Percentiles rank a stretch among this genome's conserved stretches.
phyloP scores from a whole-genome alignment of 495 filamentous ascomycete genomes.

The Aspergillus egyptiacus region DNA sequence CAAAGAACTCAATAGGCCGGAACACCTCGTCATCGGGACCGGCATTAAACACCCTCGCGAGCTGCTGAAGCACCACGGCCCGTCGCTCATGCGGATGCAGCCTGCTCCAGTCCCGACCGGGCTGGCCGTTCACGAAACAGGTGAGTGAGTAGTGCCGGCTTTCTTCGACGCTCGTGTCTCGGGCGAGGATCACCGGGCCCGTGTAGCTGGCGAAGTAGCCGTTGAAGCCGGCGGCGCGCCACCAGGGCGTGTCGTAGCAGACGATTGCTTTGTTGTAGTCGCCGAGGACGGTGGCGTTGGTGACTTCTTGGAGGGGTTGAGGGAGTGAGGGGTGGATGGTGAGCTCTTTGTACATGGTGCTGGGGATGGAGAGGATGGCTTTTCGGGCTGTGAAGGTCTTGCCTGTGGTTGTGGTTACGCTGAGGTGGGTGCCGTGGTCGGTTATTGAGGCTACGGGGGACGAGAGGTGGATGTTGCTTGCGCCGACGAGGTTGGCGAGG shows the following conservation, averaged over 20 bases:
- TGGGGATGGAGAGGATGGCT: constrained; percentile 34
- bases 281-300: constrained; percentile 22
- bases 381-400: constrained; percentile 25
- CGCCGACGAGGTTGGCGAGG: constrained; percentile 19
- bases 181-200: constrained; percentile 32
- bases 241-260: constrained; percentile 34
- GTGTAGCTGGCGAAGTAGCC: constrained; percentile 28
- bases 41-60: constrained; percentile 7
- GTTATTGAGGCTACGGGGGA: constrained; percentile 13
- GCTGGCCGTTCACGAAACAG: constrained; percentile 35
- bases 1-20: constrained; percentile 22
- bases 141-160: constrained; percentile 35
- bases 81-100: constrained; percentile 13
- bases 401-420: neutral
- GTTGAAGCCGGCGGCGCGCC: constrained; percentile 31
- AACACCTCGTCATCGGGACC: constrained; percentile 5
- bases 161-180: constrained; percentile 33
- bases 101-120: constrained; percentile 27
- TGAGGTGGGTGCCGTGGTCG: neutral
- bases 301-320: constrained; percentile 13
- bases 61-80: constrained; percentile 6
- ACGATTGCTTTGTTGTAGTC: constrained; percentile 37
- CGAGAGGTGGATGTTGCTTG: neutral
- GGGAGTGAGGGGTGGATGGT: constrained; percentile 27
- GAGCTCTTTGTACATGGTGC: constrained; percentile 27